Evolutionary conservation across 139 green algal species (phyloP).

Genomic region (Diplosphaera chodatii): DNA sequence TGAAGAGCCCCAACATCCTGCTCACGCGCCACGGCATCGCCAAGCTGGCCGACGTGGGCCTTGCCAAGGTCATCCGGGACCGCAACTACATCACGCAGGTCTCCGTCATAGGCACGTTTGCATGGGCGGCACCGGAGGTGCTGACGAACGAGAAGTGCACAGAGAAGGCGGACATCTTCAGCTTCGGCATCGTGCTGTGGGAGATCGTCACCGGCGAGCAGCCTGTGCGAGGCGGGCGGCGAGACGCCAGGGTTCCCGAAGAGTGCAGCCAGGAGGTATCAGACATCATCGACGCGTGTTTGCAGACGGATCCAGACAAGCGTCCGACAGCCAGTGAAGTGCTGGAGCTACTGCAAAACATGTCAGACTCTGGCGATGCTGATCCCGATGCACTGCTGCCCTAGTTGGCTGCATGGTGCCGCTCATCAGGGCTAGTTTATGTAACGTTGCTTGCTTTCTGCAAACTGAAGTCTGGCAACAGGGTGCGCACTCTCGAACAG

Average conservation of each 20-base stretch:
- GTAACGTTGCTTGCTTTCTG: too few species aligned
- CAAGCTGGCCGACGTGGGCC: conserved; percentile 29
- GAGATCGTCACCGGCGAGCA: conserved; percentile 17
- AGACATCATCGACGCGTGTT: conserved; percentile 23
- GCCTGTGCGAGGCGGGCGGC: conserved; percentile 18
- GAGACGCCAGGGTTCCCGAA: conserved; percentile 33
- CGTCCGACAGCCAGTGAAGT: conserved; percentile 20
- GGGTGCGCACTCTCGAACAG: too few species aligned
- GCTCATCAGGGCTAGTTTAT: too few species aligned
- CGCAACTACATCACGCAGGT: conserved; percentile 2
- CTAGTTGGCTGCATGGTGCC: too few species aligned
- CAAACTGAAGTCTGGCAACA: too few species aligned
- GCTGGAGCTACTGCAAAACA: conserved; percentile 2
- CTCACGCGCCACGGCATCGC: conserved; percentile 6
- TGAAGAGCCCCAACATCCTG: conserved; percentile 25
- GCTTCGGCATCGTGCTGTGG: conserved; percentile 4
- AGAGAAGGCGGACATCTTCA: conserved; percentile 8
- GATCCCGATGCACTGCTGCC: neutral
- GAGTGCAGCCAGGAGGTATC: conserved; percentile 27
- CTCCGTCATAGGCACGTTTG: conserved; percentile 7
- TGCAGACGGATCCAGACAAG: conserved; percentile 22
- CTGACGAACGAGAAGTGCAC: conserved; percentile 23
- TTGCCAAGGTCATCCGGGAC: conserved; percentile 5
- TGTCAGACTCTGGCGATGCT: neutral
- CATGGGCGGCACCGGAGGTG: conserved; percentile 31